Evolutionary conservation across 306 rosid genomes (phyloP), one percentile per base, ranked within the genome.

Genomic region (Cucumis sativus): DNA sequence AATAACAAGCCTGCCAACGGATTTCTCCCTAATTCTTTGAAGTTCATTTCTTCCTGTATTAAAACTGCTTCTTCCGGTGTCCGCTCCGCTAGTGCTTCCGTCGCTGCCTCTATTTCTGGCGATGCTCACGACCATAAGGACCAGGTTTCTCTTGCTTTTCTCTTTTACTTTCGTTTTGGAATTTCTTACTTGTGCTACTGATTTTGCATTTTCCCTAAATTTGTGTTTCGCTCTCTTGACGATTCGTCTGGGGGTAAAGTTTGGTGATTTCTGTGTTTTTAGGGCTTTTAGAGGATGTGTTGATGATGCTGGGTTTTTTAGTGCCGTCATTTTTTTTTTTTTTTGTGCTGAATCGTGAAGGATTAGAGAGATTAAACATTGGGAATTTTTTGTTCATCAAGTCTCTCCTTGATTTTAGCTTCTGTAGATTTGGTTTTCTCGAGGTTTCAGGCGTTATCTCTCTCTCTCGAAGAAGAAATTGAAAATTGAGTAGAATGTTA

Each of bases 21-120:
- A 58, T 91, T 91, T 49, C 80, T 94, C 62, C 97, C 98, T 12
- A 88, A 84, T 88, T 94, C 98, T 73, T 75, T 94, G 82, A 94
- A 88, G 86, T 94, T 94, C 79, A 90, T 94, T 5, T 94, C 98
- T 6, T 92, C 96, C 66, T 94, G 96, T 82, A 84, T 94, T 77
- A 94, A 88, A 80, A 92, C 93, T 35, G 98, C 98, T 65, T 92
- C 98, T 60, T 88, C 97, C 60, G 97, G 97, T 47, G 95, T 90
- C 51, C 89, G 93, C 16, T 90, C 97, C 0, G 98, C 96, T 77
- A 81, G 92, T 75, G 91, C 93, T 76, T 83, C 98, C 85, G 92
- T 89, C 82, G 92, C 97, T 37, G 88, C 97, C 43, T 90, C 97
- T 43, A 90, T 94, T 73, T 80, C 95, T 78, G 89, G 88, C 81